Evolutionary conservation across 352 stramenopile genomes (phyloP), one percentile per base, ranked within the genome.

Genomic region (Phytophthora melonis): DNA sequence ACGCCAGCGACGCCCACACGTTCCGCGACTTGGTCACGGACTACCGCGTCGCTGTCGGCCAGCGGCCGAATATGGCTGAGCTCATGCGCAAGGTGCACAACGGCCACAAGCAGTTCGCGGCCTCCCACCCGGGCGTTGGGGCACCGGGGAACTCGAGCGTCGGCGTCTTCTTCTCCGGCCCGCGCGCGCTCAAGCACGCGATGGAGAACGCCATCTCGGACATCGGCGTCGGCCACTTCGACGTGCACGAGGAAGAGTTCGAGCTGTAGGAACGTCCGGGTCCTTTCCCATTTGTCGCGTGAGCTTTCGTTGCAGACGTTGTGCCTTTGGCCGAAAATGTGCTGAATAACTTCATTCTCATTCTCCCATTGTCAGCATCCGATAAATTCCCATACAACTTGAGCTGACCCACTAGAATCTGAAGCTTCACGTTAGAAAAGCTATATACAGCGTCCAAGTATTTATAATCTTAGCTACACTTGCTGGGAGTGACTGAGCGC

Each of bases 151-250:
- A 68, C 9, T 64, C 50, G 19, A 54, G 43, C 7, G 66, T 83
- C 2, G 76, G 73, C 18, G 66, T 86, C 39, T 86, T 86, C 63
- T 73, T 86, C 58, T 83, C 76, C 1, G 76, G 76, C 18, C 73
- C 76, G 0, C 55, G 58, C 9, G 57, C 66, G 13, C 73, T 86
- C 16, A 86, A 83, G 57, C 27, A 57, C 36, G 32, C 52, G 3
- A 69, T 65, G 1, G 70, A 69, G 34, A 61, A 39, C 7, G 70
- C 70, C 23, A 70, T 74, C 18, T 61, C 58, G n/a, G 54, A 47
- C 16, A 55, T 77, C 14, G 69, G 69, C 1, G 25, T 57, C 6
- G 6, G 19, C 49, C 11, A 70, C 45, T 77, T 77, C 39, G 70
- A 77, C 54, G 58, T 74, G 9, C 70, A 77, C 25, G 70, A 77